These are phyloP conservation scores for Thinopyrum elongatum DNA, from an alignment of 176 grass and related monocot genomes.

Conservation along the genomic window DNA sequence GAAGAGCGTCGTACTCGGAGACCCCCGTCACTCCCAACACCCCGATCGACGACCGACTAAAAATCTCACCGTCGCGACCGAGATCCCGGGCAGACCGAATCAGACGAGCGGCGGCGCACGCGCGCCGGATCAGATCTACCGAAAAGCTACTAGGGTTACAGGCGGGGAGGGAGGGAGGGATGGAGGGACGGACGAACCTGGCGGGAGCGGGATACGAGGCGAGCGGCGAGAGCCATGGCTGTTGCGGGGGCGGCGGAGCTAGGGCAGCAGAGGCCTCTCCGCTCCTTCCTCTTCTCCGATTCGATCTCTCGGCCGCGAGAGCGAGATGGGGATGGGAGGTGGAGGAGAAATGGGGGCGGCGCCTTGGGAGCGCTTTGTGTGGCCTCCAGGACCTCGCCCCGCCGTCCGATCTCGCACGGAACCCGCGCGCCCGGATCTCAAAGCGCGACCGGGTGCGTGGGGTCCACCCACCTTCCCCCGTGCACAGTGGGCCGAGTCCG, in stretches of 20 bases:
- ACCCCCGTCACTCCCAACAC: background rate
- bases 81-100: background rate
- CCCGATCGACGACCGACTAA: background rate
- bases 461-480: background rate
- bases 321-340: constrained; percentile 10
- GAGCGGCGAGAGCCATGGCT: constrained; percentile 82
- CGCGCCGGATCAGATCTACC: constrained; percentile 33
- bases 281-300: constrained; percentile 3
- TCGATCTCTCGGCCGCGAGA: constrained; percentile 29
- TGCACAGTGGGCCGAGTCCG: background rate
- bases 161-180: background rate
- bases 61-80: background rate
- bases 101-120: background rate
- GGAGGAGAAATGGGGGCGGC: constrained; percentile 30
- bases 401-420: constrained; percentile 36
- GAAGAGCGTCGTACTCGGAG: background rate
- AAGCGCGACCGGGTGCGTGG: background rate
- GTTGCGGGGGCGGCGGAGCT: constrained; percentile 11
- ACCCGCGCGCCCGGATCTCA: background rate
- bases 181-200: constrained; percentile 43
- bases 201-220: constrained; percentile 72
- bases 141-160: constrained; percentile 9
- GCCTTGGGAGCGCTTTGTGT: constrained; percentile 31
- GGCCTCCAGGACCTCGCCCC: background rate
- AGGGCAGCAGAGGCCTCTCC: constrained; percentile 13